Percentiles rank a stretch among this genome's conserved stretches.
phyloP scores from a whole-genome alignment of 768 basidiomycete species.

The Pleurotus sapidus region DNA sequence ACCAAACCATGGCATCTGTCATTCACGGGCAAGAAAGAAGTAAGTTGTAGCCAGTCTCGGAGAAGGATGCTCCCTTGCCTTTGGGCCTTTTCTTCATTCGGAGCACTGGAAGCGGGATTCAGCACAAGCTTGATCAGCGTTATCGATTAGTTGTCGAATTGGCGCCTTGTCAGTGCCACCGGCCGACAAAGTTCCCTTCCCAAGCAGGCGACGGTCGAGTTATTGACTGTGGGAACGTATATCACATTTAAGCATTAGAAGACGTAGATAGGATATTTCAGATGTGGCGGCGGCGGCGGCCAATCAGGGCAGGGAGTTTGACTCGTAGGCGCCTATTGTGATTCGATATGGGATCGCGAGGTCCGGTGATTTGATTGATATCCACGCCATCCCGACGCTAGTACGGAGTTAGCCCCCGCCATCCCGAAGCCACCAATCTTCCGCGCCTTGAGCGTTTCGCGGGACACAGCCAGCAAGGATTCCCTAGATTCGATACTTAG shows the following conservation, averaged over 20 bases:
- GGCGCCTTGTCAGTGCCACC: too few species aligned
- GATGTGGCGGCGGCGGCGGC: constrained; percentile 8
- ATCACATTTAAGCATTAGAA: background rate
- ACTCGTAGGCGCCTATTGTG: background rate
- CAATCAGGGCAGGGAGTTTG: background rate
- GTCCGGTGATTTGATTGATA: background rate
- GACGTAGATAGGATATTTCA: background rate
- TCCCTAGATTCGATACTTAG: too few species aligned
- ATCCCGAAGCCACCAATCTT: background rate
- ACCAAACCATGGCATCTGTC: too few species aligned
- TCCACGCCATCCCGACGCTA: background rate
- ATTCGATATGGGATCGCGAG: background rate
- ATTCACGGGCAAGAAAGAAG: too few species aligned
- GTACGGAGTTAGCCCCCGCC: constrained; percentile 5
- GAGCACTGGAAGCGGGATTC: too few species aligned
- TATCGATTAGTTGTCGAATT: too few species aligned
- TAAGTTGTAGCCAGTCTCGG: too few species aligned
- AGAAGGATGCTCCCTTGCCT: too few species aligned
- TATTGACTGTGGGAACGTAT: background rate
- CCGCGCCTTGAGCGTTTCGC: background rate
- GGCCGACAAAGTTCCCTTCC: too few species aligned
- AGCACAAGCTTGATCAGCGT: too few species aligned
- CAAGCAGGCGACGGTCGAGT: background rate
- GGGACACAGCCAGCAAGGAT: too few species aligned
- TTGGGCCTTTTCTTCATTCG: too few species aligned